Percentiles rank a stretch among this genome's conserved stretches.
phyloP scores from a whole-genome alignment of 768 basidiomycete species.

The Floccularia luteovirens region DNA sequence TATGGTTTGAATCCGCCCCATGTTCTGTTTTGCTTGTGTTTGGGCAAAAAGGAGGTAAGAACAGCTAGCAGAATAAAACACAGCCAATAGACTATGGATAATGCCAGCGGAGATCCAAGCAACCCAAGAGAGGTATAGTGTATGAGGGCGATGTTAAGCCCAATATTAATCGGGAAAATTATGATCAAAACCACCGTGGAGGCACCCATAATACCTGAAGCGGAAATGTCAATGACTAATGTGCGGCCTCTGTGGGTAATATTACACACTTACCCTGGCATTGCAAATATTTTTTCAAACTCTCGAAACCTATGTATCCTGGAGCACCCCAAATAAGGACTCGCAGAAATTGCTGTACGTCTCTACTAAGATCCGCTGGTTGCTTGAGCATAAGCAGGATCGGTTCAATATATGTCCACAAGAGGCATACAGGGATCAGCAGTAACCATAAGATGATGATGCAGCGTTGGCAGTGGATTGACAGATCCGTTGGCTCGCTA shows the following conservation, averaged over 20 bases:
- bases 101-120: slow-evolving; percentile 58
- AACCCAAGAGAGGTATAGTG: slow-evolving; percentile 58
- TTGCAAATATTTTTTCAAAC: slow-evolving; percentile 73
- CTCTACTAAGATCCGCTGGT: slow-evolving; percentile 41
- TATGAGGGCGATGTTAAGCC: slow-evolving; percentile 51
- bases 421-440: slow-evolving; percentile 50
- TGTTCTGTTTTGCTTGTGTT: slow-evolving; percentile 47
- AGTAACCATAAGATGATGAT: slow-evolving; percentile 56
- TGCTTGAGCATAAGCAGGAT: slow-evolving; percentile 60
- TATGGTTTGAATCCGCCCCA: slow-evolving; percentile 53
- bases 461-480: slow-evolving; percentile 67
- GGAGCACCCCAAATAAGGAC: slow-evolving; percentile 60
- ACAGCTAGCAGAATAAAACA: slow-evolving; percentile 50
- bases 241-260: too few relatives aligned
- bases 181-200: slow-evolving; percentile 58
- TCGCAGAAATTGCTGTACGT: slow-evolving; percentile 61
- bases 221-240: too few relatives aligned
- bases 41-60: slow-evolving; percentile 39
- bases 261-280: slow-evolving; percentile 66
- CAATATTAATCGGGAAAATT: slow-evolving; percentile 60
- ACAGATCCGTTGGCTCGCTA: slow-evolving; percentile 50
- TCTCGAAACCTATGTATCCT: slow-evolving; percentile 70
- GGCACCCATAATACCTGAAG: slow-evolving; percentile 65
- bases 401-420: slow-evolving; percentile 63
- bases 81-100: slow-evolving; percentile 66